Conservation (phyloP, 306 rosid genomes). For the Prunus salicina region DNA sequence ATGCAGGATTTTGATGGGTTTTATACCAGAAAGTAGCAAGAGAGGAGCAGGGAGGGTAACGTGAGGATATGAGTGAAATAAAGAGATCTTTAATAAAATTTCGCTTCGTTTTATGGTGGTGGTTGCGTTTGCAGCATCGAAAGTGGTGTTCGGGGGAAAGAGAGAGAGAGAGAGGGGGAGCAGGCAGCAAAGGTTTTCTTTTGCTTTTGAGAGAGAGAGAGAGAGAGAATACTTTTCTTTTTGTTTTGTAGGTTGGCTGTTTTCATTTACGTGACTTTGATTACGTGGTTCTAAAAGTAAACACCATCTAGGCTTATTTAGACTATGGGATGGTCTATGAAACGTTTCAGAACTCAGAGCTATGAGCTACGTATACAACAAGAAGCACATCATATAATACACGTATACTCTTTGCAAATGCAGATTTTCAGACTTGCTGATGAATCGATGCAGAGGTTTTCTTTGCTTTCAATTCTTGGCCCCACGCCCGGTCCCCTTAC, state of each 20-base stretch:
- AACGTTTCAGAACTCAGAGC: not conserved
- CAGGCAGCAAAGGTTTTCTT: slow-evolving; percentile 33
- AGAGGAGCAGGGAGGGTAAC: slow-evolving; percentile 11
- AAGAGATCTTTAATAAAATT: slow-evolving; percentile 20
- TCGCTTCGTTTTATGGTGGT: slow-evolving; percentile 66
- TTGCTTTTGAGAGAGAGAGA: slow-evolving; percentile 26
- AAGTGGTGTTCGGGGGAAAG: slow-evolving; percentile 27
- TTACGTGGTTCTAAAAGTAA: not conserved
- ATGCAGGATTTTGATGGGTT: slow-evolving; percentile 19
- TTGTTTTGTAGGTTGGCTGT: slow-evolving; percentile 10
- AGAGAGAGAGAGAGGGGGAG: not conserved
- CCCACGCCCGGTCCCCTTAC: slow-evolving; percentile 5
- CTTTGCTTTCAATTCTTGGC: not conserved
- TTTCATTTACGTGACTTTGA: not conserved
- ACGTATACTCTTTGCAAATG: not conserved
- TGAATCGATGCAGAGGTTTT: not conserved
- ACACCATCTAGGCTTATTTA: not conserved
- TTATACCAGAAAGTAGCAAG: slow-evolving; percentile 18
- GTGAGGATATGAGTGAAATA: slow-evolving; percentile 31
- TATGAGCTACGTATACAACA: not conserved
- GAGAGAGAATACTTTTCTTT: slow-evolving; percentile 20
- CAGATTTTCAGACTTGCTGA: not conserved
- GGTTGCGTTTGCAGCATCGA: slow-evolving; percentile 33
- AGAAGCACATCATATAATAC: not conserved
- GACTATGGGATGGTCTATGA: not conserved